These are phyloP conservation scores for Apophysomyces variabilis DNA, from an alignment of 371 early-diverging fungal species.

Conservation along the genomic window DNA sequence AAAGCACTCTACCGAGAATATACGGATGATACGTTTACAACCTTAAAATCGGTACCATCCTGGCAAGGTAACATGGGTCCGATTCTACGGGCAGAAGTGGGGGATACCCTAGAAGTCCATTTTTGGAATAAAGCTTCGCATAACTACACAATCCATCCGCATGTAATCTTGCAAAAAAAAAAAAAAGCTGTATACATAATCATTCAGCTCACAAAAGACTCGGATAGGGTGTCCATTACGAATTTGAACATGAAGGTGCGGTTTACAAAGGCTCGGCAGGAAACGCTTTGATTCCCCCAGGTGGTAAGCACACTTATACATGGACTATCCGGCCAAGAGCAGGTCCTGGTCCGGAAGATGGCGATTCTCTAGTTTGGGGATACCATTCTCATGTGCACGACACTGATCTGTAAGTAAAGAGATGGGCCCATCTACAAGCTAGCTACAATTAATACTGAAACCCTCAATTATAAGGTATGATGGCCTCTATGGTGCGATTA, in stretches of 20 bases:
- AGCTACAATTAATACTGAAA: not conserved
- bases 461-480: conserved; percentile 27
- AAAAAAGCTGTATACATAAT: too few relatives aligned
- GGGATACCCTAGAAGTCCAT: conserved; percentile 48
- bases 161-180: conserved; percentile 25
- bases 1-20: conserved; percentile 58
- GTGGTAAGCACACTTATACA: conserved; percentile 41
- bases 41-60: conserved; percentile 21
- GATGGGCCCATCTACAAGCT: not conserved
- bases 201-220: too few relatives aligned
- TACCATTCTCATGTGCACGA: conserved; percentile 59
- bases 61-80: conserved; percentile 60
- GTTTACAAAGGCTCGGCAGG: conserved; percentile 43
- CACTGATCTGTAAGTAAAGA: conserved; percentile 39
- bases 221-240: conserved; percentile 48
- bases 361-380: conserved; percentile 48
- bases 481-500: conserved; percentile 53
- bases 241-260: conserved; percentile 58
- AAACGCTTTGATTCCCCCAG: conserved; percentile 35
- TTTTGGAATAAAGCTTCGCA: conserved; percentile 47
- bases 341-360: conserved; percentile 53
- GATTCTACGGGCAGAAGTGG: conserved; percentile 54
- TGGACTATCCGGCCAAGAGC: conserved; percentile 53
- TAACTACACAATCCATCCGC: conserved; percentile 56
- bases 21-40: conserved; percentile 39